Conservation (phyloP, 768 basidiomycete genomes). For the Trametes coccinea region DNA sequence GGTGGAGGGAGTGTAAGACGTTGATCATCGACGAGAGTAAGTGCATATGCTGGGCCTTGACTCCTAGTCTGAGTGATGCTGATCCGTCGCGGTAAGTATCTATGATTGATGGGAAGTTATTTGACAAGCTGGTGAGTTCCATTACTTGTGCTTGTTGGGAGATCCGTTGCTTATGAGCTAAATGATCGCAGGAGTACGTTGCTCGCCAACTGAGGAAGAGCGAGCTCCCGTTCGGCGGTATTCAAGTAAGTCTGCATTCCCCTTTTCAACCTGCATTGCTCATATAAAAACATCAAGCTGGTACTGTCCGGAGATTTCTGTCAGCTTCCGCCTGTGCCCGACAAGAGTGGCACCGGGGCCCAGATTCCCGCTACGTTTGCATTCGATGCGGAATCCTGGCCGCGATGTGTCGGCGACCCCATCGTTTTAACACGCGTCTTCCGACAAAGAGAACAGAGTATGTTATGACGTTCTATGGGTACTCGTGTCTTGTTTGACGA, state of each 20-base stretch:
- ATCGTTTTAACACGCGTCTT: conserved; percentile 73
- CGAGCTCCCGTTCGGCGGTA: conserved; percentile 74
- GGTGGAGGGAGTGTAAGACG: conserved; percentile 64
- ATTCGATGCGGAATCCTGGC: conserved; percentile 82
- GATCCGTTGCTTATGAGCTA: neutral
- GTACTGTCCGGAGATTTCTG: conserved; percentile 88
- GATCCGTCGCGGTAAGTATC: conserved; percentile 57
- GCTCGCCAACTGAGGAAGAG: conserved; percentile 57
- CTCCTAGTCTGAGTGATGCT: neutral
- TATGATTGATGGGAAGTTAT: conserved; percentile 80
- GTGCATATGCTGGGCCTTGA: neutral
- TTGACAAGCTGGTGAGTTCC: conserved; percentile 72
- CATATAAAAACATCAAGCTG: conserved; percentile 46
- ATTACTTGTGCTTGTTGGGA: neutral
- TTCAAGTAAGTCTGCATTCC: conserved; percentile 55
- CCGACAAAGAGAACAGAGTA: conserved; percentile 82
- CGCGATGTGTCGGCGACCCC: conserved; percentile 56
- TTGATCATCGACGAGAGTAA: conserved; percentile 87
- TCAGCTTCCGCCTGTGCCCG: conserved; percentile 82
- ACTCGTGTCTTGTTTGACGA: no score
- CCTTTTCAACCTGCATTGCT: neutral
- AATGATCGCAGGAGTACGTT: conserved; percentile 51
- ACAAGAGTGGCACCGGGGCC: conserved; percentile 44
- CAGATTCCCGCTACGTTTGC: conserved; percentile 60
- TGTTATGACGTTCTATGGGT: neutral